These are phyloP conservation scores for Annulohypoxylon bovei DNA, from an alignment of 495 filamentous ascomycete species.

Conservation along the genomic window DNA sequence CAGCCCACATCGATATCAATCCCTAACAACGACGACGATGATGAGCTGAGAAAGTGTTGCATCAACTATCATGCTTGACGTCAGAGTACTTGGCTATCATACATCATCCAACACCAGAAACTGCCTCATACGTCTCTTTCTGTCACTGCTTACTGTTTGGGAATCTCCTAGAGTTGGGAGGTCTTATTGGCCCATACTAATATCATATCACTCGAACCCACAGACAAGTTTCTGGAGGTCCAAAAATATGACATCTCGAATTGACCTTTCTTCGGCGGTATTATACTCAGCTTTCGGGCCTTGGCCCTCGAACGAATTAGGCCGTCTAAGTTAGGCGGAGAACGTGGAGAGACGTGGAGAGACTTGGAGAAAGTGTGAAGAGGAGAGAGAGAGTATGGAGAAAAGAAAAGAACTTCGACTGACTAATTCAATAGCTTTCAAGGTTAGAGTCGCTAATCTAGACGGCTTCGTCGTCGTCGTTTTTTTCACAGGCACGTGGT, in stretches of 20 bases:
- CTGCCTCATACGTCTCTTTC: not conserved
- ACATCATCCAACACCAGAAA: not conserved
- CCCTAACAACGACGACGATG: not conserved
- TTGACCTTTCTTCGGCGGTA: slow-evolving; percentile 14
- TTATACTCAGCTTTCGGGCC: slow-evolving; percentile 1
- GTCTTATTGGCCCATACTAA: not conserved
- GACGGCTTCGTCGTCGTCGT: not conserved
- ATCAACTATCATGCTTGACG: slow-evolving; percentile 5
- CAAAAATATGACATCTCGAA: slow-evolving; percentile 15
- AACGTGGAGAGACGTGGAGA: slow-evolving; percentile 1
- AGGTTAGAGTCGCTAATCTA: not conserved
- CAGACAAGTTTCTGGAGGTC: slow-evolving; percentile 7
- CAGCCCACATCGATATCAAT: not conserved
- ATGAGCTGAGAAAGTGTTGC: slow-evolving; percentile 10
- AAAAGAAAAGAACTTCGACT: not conserved
- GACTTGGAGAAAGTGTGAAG: not conserved
- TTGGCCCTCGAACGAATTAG: slow-evolving; percentile 8
- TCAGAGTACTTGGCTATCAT: slow-evolving; percentile 6
- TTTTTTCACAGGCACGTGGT: not conserved
- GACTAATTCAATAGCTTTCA: not conserved
- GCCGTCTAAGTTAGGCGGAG: slow-evolving; percentile 8
- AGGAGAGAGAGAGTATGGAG: not conserved
- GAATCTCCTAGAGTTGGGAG: not conserved
- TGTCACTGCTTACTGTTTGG: slow-evolving; percentile 27
- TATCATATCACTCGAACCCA: not conserved